These are phyloP conservation scores for Rhipidocladum racemiflorum DNA, from an alignment of 176 grass and related monocot species.

Conservation along the genomic window DNA sequence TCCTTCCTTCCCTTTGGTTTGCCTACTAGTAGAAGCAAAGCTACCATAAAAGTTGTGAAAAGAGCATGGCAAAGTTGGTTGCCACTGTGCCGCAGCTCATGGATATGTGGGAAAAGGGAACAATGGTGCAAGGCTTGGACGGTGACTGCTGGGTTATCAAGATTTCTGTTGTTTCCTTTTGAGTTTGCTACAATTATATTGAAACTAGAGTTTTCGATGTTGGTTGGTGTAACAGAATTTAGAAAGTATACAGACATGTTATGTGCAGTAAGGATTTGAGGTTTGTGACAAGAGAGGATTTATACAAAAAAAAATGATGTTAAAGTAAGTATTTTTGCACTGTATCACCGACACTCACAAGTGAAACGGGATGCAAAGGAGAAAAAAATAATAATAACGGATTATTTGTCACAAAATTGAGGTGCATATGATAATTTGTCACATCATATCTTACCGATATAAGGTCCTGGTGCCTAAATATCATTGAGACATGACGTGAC, in stretches of 20 bases:
- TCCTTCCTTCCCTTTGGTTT: conserved; percentile 26
- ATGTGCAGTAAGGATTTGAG: neutral
- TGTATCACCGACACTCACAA: neutral
- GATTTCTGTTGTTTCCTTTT: neutral
- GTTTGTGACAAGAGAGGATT: too few species aligned
- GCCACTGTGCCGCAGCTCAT: neutral
- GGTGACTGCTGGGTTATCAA: neutral
- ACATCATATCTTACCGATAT: too few species aligned
- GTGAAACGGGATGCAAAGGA: neutral
- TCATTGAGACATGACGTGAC: too few species aligned
- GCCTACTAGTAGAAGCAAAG: conserved; percentile 49
- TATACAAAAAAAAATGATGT: neutral
- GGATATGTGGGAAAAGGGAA: neutral
- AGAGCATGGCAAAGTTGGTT: neutral
- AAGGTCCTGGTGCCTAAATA: too few species aligned
- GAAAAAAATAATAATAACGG: too few species aligned
- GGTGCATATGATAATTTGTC: too few species aligned
- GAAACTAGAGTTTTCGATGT: neutral
- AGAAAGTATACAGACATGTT: neutral
- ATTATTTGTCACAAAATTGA: too few species aligned
- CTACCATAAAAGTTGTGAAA: conserved; percentile 35
- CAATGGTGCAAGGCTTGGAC: neutral
- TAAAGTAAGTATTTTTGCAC: neutral
- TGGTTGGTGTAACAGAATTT: neutral
- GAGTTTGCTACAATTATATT: neutral